Percentiles rank a stretch among this genome's conserved stretches.
Conservation (phyloP, 139 green algal species). For the Zygnema cylindricum region DNA sequence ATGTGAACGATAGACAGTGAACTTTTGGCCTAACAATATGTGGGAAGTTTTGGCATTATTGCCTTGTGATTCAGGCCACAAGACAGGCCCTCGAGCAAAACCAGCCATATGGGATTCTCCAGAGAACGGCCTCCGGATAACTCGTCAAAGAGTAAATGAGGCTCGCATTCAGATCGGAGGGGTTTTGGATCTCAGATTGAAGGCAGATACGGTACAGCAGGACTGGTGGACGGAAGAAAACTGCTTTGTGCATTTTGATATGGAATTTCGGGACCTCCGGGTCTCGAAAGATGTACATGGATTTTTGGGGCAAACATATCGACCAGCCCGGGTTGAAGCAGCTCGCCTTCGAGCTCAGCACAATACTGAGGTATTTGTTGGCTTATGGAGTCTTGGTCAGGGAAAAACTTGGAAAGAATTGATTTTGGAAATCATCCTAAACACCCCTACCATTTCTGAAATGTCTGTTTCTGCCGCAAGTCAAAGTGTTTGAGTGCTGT, state of each 20-base stretch:
- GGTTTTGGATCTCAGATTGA: background rate
- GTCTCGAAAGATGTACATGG: slow-evolving; percentile 5
- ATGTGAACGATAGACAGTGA: too few relatives aligned
- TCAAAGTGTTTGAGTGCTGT: too few relatives aligned
- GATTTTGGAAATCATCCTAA: too few relatives aligned
- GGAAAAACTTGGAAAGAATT: too few relatives aligned
- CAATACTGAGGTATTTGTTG: slow-evolving; percentile 1
- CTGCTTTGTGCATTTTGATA: slow-evolving; percentile 7
- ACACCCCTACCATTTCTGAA: background rate
- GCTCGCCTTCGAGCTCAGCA: background rate
- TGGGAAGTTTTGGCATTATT: too few relatives aligned
- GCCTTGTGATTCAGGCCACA: slow-evolving; percentile 23
- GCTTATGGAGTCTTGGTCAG: too few relatives aligned
- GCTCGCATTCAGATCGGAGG: background rate
- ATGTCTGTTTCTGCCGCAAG: too few relatives aligned
- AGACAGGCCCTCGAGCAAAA: background rate
- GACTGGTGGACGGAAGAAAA: slow-evolving; percentile 5
- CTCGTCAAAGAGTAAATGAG: background rate
- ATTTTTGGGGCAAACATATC: slow-evolving; percentile 10
- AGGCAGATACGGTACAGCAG: background rate
- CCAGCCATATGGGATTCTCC: background rate
- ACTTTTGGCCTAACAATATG: too few relatives aligned
- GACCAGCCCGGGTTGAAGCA: background rate
- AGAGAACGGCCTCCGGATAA: background rate
- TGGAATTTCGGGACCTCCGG: slow-evolving; percentile 14